These are phyloP conservation scores for Eucalyptus camaldulensis DNA, from an alignment of 345 rosid genomes.

Conservation along the genomic window DNA sequence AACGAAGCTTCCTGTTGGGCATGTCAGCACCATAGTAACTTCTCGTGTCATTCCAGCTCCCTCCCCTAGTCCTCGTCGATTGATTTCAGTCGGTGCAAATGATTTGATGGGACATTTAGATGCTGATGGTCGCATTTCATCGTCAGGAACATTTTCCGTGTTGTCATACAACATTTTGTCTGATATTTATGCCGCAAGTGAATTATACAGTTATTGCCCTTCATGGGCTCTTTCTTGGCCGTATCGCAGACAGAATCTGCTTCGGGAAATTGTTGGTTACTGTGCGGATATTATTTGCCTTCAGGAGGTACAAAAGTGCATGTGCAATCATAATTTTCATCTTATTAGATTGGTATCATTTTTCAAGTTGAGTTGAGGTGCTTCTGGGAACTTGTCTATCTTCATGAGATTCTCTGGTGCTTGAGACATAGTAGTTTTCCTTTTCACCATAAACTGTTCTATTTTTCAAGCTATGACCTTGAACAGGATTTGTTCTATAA, in stretches of 20 bases:
- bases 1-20: conserved; percentile 57
- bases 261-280: conserved; percentile 39
- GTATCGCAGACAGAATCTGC: conserved; percentile 42
- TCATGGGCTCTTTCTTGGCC: conserved; percentile 49
- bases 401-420: neutral
- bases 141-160: conserved; percentile 50
- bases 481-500: neutral
- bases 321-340: neutral
- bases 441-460: neutral
- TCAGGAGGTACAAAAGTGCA: conserved; percentile 38
- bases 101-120: conserved; percentile 57
- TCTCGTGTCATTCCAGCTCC: conserved; percentile 99
- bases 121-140: conserved; percentile 56
- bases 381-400: neutral
- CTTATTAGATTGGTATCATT: neutral
- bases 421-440: neutral
- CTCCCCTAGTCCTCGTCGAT: conserved; percentile 79
- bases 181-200: conserved; percentile 36
- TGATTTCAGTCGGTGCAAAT: conserved; percentile 61
- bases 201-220: conserved; percentile 25
- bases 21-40: conserved; percentile 51
- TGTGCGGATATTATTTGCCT: conserved; percentile 55
- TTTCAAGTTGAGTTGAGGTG: neutral
- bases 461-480: neutral
- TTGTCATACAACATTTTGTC: conserved; percentile 37